Base-by-base conservation (phyloP, 1,284 basidiomycete genomes). In the Cerioporus squamosus region DNA sequence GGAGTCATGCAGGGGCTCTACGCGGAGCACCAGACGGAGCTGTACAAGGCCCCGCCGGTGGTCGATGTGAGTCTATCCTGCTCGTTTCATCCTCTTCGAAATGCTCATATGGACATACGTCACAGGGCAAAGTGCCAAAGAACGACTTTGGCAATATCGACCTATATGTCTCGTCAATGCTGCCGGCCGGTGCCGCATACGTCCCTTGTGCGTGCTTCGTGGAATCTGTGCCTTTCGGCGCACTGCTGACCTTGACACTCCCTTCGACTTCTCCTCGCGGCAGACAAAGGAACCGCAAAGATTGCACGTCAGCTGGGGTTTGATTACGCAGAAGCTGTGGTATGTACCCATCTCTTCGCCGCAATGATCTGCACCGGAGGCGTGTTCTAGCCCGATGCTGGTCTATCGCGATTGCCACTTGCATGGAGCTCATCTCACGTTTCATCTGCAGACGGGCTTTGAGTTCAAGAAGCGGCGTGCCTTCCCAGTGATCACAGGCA, bases 71-170 rank as follows among this genome's bases (percentile, higher is more conserved):
- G 87, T 68, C 49, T 23, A 43, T 51, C 23, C 6, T 18, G 40
- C 40, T 22, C 20, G n/a, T 31, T 56, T 38, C 39, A 42, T 20
- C 47, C 33, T 43, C 43, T 40, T 14, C 2, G 29, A 3, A 29
- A 12, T 3, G 23, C 5, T 9, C 3, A 2, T 8, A 39, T 15
- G 18, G 2, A 18, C n/a, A 42, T 51, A 38, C 14, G 26, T 12
- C 14, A 23, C 51, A 98, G 92, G 97, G 97, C 20, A 87, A 86
- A 70, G 86, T 99, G 39, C 95, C 95, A 5, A 96, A 92, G 75
- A 99, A 99, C 68, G 86, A 90, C 61, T 99, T 97, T 72, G 97
- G 97, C 20, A 98, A 98, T 72, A 93, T 99, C 62, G 97, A 99
- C 76, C 77, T 99, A 26, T 99, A 97, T 72, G 93, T 93, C 5